Evolutionary conservation across 2,329 filamentous ascomycete species (phyloP).

Genomic region (Fusarium continuum): DNA sequence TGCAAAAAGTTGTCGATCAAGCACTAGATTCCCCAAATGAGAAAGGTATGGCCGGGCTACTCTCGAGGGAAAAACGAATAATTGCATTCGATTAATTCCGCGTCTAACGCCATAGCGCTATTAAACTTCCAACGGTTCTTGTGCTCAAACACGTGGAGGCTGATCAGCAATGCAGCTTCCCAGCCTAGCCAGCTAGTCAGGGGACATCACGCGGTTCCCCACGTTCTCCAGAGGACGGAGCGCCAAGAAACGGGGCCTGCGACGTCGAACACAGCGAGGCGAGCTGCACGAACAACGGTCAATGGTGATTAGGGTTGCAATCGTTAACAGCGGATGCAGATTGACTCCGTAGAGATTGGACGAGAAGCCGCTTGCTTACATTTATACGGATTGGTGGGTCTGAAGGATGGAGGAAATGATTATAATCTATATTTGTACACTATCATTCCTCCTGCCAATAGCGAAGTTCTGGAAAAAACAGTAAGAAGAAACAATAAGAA

Average conservation of each 20-base stretch:
- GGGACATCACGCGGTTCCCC: slow-evolving; percentile 15
- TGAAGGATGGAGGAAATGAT: neutral
- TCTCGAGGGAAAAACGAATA: too few relatives aligned
- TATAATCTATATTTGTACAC: neutral
- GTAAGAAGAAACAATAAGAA: too few relatives aligned
- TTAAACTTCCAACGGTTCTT: neutral
- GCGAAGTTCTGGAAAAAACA: too few relatives aligned
- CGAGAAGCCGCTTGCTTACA: neutral
- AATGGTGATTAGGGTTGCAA: neutral
- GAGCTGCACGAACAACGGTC: neutral
- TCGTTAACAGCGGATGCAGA: neutral
- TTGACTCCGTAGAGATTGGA: neutral
- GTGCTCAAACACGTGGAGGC: slow-evolving; percentile 3
- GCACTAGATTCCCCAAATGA: too few relatives aligned
- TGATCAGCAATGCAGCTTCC: neutral
- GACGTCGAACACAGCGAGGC: neutral
- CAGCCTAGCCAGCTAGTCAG: neutral
- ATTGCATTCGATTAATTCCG: too few relatives aligned
- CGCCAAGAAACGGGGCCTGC: slow-evolving; percentile 20
- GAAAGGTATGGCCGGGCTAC: too few relatives aligned
- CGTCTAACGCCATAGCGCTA: too few relatives aligned
- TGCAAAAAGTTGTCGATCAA: too few relatives aligned
- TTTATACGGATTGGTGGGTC: neutral
- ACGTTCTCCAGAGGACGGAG: slow-evolving; percentile 16
- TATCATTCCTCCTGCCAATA: neutral